Conservation (phyloP, 441 rosid genomes). For the Adansonia grandidieri region DNA sequence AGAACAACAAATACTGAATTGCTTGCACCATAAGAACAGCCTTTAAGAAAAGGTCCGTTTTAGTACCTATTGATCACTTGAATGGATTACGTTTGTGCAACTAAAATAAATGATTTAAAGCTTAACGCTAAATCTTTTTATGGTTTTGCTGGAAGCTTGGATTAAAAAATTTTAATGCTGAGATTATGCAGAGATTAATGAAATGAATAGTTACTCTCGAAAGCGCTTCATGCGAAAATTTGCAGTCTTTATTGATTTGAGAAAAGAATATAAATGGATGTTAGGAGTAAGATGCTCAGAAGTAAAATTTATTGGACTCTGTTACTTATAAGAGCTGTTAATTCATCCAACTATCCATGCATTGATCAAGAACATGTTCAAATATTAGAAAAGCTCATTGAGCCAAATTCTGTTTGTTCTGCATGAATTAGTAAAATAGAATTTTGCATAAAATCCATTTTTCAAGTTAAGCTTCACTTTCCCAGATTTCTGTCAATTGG, state of each 20-base stretch:
- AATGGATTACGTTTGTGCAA: background rate
- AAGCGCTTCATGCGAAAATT: slow-evolving; percentile 6
- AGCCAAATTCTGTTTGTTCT: background rate
- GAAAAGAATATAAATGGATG: background rate
- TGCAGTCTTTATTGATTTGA: background rate
- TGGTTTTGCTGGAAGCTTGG: slow-evolving; percentile 2
- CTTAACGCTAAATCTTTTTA: background rate
- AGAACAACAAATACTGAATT: background rate
- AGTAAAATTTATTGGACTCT: background rate
- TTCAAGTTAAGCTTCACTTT: background rate
- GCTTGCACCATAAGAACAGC: background rate
- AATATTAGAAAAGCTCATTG: background rate
- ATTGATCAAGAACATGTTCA: slow-evolving; percentile 14
- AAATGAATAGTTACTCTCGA: background rate
- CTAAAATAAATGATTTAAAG: background rate
- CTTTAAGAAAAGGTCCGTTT: slow-evolving; percentile 12
- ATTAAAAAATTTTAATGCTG: background rate
- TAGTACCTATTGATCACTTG: background rate
- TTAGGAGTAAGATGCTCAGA: background rate
- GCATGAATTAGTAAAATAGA: background rate
- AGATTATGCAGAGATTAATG: background rate
- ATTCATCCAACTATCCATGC: background rate
- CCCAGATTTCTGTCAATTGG: background rate
- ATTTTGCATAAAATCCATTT: background rate
- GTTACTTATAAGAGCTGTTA: background rate